These are phyloP conservation scores for Euphorbia schlechtendalii DNA, from an alignment of 441 rosid species.

Conservation along the genomic window DNA sequence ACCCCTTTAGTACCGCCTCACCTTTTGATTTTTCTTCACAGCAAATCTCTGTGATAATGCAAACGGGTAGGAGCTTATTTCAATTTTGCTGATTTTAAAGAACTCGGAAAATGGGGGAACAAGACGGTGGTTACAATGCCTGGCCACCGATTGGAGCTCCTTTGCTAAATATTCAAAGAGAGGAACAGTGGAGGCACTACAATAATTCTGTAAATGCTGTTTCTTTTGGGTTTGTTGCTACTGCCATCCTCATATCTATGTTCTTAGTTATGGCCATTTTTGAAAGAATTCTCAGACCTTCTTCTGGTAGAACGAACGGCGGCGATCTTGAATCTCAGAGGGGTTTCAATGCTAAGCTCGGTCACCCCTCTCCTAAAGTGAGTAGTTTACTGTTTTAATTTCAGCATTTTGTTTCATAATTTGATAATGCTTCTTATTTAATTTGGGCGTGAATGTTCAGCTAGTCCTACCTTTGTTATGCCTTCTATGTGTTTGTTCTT, in stretches of 20 bases:
- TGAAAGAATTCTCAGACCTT: slow-evolving; percentile 73
- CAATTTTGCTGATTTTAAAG: neutral
- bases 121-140: slow-evolving; percentile 15
- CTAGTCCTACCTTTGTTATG: too few relatives aligned
- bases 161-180: slow-evolving; percentile 36
- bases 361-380: slow-evolving; percentile 79
- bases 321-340: slow-evolving; percentile 54
- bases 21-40: slow-evolving; percentile 14
- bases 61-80: slow-evolving; percentile 12
- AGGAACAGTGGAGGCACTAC: slow-evolving; percentile 56
- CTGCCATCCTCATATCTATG: slow-evolving; percentile 96
- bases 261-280: slow-evolving; percentile 94
- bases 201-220: slow-evolving; percentile 86
- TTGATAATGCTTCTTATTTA: too few relatives aligned
- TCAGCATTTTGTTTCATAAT: slow-evolving; percentile 1
- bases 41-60: slow-evolving; percentile 12
- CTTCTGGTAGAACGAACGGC: slow-evolving; percentile 18
- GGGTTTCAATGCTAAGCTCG: slow-evolving; percentile 51
- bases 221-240: slow-evolving; percentile 93
- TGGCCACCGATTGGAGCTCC: slow-evolving; percentile 74
- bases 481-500: slow-evolving; percentile 6
- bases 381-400: slow-evolving; percentile 25
- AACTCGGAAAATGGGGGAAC: slow-evolving; percentile 27
- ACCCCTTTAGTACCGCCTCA: slow-evolving; percentile 19
- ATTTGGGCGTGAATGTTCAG: too few relatives aligned